Conservation (phyloP, 2,329 filamentous ascomycete species). For the Sporothrix dimorphospora region DNA sequence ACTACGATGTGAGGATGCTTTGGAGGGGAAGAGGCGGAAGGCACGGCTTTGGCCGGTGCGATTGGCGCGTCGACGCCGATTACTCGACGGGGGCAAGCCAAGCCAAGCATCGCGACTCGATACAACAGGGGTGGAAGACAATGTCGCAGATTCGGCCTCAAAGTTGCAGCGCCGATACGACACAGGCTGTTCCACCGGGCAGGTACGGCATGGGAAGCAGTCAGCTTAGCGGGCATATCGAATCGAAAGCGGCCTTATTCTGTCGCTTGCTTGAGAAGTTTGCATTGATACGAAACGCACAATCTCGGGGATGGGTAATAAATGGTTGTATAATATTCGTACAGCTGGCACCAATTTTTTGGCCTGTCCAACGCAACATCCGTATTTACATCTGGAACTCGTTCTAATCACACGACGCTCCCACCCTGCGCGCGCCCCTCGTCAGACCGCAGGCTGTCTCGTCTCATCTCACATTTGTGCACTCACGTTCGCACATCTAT, state of each 20-base stretch:
- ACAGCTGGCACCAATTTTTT: slow-evolving; percentile 24
- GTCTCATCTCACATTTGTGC: neutral
- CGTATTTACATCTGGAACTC: slow-evolving; percentile 8
- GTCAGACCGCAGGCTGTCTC: neutral
- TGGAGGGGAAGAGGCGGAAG: neutral
- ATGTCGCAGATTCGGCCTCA: neutral
- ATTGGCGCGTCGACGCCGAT: neutral
- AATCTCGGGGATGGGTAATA: neutral
- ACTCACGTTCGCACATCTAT: neutral
- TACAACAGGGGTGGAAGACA: neutral
- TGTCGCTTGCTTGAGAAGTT: neutral
- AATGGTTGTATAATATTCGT: slow-evolving; percentile 23
- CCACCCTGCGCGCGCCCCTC: neutral
- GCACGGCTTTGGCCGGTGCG: neutral
- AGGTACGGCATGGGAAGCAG: neutral
- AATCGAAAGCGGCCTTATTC: neutral
- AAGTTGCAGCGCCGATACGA: neutral
- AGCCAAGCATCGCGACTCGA: neutral
- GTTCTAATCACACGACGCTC: neutral
- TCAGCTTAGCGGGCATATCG: neutral
- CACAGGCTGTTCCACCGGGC: neutral
- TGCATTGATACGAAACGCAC: neutral
- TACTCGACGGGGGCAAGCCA: neutral
- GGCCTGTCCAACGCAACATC: neutral
- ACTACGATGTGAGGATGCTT: neutral